phyloP scores from a whole-genome alignment of 2,329 filamentous ascomycete genomes.

The Exophiala oligosperma region DNA sequence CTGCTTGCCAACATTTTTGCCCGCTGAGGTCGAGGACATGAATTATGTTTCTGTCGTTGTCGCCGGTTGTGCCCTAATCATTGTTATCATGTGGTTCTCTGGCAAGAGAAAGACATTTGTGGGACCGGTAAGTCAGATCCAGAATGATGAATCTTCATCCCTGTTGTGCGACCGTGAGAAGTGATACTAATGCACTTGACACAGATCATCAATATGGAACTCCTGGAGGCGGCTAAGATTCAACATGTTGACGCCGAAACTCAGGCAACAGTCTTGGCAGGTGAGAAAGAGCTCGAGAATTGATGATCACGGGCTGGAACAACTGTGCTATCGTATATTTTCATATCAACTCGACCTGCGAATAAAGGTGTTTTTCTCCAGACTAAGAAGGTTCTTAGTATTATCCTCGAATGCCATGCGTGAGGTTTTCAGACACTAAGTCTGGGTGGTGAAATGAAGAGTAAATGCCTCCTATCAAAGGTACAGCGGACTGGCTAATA shows the following conservation, averaged over 20 bases:
- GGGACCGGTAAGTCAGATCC: slow-evolving; percentile 3
- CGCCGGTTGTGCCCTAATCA: slow-evolving; percentile 30
- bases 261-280: slow-evolving; percentile 4
- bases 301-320: slow-evolving; percentile 1
- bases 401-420: too few species aligned
- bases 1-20: slow-evolving; percentile 38
- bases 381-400: too few species aligned
- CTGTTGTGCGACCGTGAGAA: not conserved
- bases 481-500: too few species aligned
- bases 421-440: too few species aligned
- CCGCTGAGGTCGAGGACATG: slow-evolving; percentile 46
- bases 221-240: slow-evolving; percentile 7
- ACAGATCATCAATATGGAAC: slow-evolving; percentile 11
- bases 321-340: not conserved
- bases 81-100: slow-evolving; percentile 13
- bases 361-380: not conserved
- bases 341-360: not conserved
- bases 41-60: slow-evolving; percentile 50
- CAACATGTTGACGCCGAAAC: slow-evolving; percentile 9
- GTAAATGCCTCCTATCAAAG: too few species aligned
- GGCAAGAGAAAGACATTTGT: slow-evolving; percentile 12
- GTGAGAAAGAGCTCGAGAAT: slow-evolving; percentile 2
- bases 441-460: too few species aligned
- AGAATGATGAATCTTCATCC: not conserved
- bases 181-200: not conserved